Evolutionary conservation across 2,329 filamentous ascomycete genomes (phyloP).

Genomic region (Aureobasidium lini): DNA sequence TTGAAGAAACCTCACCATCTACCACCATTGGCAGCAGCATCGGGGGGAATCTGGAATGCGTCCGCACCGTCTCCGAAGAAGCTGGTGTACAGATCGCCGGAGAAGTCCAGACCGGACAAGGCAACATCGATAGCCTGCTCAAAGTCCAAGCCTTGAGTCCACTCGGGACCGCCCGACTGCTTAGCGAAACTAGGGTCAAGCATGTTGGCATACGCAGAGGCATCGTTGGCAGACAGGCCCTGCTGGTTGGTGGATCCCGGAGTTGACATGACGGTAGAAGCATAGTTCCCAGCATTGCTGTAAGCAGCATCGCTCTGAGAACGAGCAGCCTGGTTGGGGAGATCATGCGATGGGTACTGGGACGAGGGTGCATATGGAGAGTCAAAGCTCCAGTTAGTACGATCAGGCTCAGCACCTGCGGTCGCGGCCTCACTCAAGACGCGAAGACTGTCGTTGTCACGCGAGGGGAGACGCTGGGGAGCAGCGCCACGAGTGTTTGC

Average conservation of each 20-base stretch:
- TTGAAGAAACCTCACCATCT: neutral
- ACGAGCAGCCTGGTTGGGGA: neutral
- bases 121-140: conserved; percentile 17
- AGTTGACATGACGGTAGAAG: conserved; percentile 11
- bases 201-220: conserved; percentile 4
- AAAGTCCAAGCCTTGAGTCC: conserved; percentile 17
- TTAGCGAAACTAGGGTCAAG: conserved; percentile 10
- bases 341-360: neutral
- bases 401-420: conserved; percentile 14
- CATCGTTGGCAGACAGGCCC: neutral
- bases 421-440: conserved; percentile 18
- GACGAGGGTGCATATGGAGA: conserved; percentile 11
- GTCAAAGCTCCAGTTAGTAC: conserved; percentile 15
- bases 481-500: neutral
- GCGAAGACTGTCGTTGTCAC: conserved; percentile 13
- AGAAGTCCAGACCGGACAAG: conserved; percentile 14
- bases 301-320: conserved; percentile 1
- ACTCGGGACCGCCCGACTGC: conserved; percentile 9
- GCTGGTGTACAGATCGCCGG: conserved; percentile 16
- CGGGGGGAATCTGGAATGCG: conserved; percentile 14
- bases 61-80: conserved; percentile 17
- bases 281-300: neutral
- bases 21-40: neutral
- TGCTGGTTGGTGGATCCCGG: neutral
- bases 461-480: neutral